Evolutionary conservation across 2,329 filamentous ascomycete species (phyloP).

Genomic region (Zymoseptoria brevis): DNA sequence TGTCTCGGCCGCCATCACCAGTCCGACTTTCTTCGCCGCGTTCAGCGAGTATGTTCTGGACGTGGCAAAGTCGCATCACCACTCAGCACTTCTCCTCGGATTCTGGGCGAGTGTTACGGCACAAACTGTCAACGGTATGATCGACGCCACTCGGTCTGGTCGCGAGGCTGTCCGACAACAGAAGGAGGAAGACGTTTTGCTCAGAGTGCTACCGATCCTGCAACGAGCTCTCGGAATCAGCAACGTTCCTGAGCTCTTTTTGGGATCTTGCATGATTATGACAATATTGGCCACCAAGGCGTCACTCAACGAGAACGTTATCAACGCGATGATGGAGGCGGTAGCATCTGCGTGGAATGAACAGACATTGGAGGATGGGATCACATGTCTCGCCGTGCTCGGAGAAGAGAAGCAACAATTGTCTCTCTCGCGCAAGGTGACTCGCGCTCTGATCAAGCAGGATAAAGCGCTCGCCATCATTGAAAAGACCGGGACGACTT

Average conservation of each 20-base stretch:
- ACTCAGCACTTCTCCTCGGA: slow-evolving; percentile 68
- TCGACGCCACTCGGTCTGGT: slow-evolving; percentile 70
- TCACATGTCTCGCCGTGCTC: slow-evolving; percentile 73
- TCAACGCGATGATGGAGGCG: slow-evolving; percentile 87
- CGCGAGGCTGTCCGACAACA: slow-evolving; percentile 67
- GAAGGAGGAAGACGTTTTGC: slow-evolving; percentile 68
- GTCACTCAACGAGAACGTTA: slow-evolving; percentile 64
- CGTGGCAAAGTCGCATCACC: slow-evolving; percentile 61
- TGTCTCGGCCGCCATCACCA: slow-evolving; percentile 74
- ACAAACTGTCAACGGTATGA: slow-evolving; percentile 73
- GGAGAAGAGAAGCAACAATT: slow-evolving; percentile 69
- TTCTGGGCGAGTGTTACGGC: slow-evolving; percentile 90
- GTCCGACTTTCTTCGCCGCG: slow-evolving; percentile 63
- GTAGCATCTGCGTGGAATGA: slow-evolving; percentile 68
- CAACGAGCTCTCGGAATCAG: slow-evolving; percentile 70
- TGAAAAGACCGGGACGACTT: slow-evolving; percentile 54
- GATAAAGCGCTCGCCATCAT: slow-evolving; percentile 53
- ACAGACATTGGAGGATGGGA: slow-evolving; percentile 63
- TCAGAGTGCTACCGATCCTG: slow-evolving; percentile 61
- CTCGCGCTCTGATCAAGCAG: slow-evolving; percentile 60
- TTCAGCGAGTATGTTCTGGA: slow-evolving; percentile 74
- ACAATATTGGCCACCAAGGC: slow-evolving; percentile 79
- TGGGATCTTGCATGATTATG: slow-evolving; percentile 86
- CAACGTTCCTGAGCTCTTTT: slow-evolving; percentile 67
- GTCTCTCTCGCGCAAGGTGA: slow-evolving; percentile 60